Conservation (phyloP, 106 monocot species). For the Triglochin maritima region DNA sequence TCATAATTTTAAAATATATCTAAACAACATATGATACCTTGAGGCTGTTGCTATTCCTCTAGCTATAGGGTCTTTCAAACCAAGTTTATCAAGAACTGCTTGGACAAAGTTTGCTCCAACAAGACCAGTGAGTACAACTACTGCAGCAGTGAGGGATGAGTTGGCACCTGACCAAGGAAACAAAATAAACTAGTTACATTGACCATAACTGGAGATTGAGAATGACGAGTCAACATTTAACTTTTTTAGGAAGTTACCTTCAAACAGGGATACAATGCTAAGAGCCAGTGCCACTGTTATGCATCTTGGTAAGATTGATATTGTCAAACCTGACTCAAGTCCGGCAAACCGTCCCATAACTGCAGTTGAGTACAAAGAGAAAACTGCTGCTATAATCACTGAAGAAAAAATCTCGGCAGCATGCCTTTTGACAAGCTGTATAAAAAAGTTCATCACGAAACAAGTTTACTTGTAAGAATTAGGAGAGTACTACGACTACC, state of each 20-base stretch:
- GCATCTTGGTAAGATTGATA: constrained; percentile 96
- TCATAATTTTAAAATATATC: background rate
- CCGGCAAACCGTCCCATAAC: constrained; percentile 62
- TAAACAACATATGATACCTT: constrained; percentile 30
- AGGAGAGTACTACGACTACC: background rate
- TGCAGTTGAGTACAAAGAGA: constrained; percentile 92
- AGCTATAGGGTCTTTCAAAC: constrained; percentile 80
- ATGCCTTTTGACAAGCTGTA: constrained; percentile 85
- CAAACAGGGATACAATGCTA: constrained; percentile 88
- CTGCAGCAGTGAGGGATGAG: constrained; percentile 87
- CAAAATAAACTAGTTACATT: background rate
- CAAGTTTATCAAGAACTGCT: constrained; percentile 76
- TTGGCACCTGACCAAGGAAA: constrained; percentile 50
- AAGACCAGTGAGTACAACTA: constrained; percentile 89
- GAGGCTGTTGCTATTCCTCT: constrained; percentile 98
- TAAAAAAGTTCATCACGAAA: background rate
- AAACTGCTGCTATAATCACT: constrained; percentile 51
- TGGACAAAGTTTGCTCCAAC: constrained; percentile 97
- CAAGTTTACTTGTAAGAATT: background rate
- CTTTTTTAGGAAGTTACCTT: constrained; percentile 36
- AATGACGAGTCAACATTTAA: background rate
- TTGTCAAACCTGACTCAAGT: constrained; percentile 63
- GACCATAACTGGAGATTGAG: background rate
- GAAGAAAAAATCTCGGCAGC: constrained; percentile 97
- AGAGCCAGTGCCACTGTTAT: constrained; percentile 94